Conservation (phyloP, 2,329 filamentous ascomycete species). For the Claviceps sp. region DNA sequence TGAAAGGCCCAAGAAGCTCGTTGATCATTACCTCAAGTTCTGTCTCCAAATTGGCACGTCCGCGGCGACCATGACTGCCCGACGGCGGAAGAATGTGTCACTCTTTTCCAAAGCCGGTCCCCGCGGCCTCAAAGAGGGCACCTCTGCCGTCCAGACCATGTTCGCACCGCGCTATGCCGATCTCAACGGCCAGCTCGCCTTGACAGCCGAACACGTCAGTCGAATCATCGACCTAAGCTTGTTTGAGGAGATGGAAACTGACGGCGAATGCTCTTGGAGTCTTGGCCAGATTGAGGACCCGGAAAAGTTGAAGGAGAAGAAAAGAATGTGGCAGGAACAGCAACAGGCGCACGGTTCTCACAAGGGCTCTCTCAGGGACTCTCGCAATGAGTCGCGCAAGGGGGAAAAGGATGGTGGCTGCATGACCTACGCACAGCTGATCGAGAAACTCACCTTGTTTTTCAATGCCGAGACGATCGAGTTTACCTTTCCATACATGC, state of each 20-base stretch:
- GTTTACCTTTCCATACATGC: constrained; percentile 24
- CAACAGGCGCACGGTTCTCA: background rate
- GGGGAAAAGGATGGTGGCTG: background rate
- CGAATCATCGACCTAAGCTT: background rate
- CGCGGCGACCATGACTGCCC: constrained; percentile 6
- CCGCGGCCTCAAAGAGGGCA: constrained; percentile 17
- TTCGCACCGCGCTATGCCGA: constrained; percentile 14
- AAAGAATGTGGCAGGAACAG: background rate
- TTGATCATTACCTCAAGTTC: constrained; percentile 24
- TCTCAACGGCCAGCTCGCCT: background rate
- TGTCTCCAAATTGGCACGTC: constrained; percentile 25
- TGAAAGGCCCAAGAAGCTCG: constrained; percentile 15
- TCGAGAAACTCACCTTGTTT: constrained; percentile 17
- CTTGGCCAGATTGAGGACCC: constrained; percentile 10
- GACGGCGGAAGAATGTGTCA: constrained; percentile 9
- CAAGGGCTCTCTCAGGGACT: background rate
- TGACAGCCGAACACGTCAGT: background rate
- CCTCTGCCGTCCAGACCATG: constrained; percentile 18
- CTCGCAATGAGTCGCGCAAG: background rate
- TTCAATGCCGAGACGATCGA: constrained; percentile 24
- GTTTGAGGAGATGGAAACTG: constrained; percentile 6
- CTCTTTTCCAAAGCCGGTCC: constrained; percentile 7
- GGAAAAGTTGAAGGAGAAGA: constrained; percentile 7
- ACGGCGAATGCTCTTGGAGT: constrained; percentile 7
- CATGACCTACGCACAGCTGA: constrained; percentile 14